Conservation (phyloP, 2,329 filamentous ascomycete genomes). For the Colletotrichum sp. region DNA sequence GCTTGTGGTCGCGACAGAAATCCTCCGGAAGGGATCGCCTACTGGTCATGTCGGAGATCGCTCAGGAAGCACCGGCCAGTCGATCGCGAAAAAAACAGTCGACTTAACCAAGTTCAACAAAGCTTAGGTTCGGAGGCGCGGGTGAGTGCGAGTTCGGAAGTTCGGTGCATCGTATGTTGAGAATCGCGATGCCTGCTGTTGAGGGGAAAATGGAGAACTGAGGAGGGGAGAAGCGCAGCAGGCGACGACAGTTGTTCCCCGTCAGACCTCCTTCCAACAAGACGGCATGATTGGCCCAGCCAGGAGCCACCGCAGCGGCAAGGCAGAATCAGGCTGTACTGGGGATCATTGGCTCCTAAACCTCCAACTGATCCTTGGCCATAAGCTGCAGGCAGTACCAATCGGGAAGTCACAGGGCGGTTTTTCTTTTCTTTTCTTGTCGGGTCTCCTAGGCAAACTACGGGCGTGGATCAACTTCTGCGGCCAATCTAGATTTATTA, state of each 20-base stretch:
- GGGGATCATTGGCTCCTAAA: neutral
- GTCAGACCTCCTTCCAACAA: neutral
- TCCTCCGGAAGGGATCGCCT: neutral
- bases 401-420: neutral
- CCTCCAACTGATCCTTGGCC: neutral
- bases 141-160: accelerated
- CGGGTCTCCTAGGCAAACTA: neutral
- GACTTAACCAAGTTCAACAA: neutral
- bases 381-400: neutral
- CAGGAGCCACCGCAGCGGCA: neutral
- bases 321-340: neutral
- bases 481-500: neutral
- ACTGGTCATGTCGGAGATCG: neutral
- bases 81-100: neutral
- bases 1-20: neutral
- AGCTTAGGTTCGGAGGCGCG: neutral
- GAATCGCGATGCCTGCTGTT: neutral
- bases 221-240: neutral
- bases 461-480: accelerated
- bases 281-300: neutral
- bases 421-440: neutral
- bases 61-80: accelerated
- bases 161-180: neutral
- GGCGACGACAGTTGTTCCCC: neutral
- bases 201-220: neutral